A percentile compares a stretch with the other conserved stretches of the same genome.
phyloP scores from a whole-genome alignment of 371 early-diverging fungal genomes.

The Dichotomocladium elegans region DNA sequence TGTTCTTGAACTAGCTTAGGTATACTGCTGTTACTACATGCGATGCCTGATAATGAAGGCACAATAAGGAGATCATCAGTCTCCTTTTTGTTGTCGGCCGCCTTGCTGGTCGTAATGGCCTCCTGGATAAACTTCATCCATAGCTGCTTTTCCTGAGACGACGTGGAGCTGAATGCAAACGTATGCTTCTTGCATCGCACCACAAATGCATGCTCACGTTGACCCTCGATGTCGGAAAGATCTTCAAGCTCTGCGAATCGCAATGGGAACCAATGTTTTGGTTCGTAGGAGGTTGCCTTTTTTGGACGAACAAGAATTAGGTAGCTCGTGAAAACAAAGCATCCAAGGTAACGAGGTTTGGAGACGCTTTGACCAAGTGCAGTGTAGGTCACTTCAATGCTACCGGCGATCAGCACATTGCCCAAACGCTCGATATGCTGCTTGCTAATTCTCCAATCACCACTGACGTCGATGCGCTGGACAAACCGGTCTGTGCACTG shows the following conservation, averaged over 20 bases:
- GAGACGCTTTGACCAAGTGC: constrained; percentile 27
- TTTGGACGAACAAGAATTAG: constrained; percentile 53
- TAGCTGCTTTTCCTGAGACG: constrained; percentile 38
- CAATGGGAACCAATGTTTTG: constrained; percentile 59
- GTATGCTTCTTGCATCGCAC: constrained; percentile 39
- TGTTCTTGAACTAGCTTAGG: too few relatives aligned
- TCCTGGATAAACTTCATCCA: constrained; percentile 33
- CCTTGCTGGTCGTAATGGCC: constrained; percentile 17
- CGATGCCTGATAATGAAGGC: constrained; percentile 26
- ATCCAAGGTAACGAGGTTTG: constrained; percentile 46
- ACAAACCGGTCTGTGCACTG: constrained; percentile 36
- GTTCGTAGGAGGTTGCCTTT: constrained; percentile 47
- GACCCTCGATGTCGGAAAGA: constrained; percentile 36
- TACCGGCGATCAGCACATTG: constrained; percentile 32
- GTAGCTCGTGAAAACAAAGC: constrained; percentile 52
- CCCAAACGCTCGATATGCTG: constrained; percentile 26
- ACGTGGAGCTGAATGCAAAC: constrained; percentile 43
- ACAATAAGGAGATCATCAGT: constrained; percentile 17
- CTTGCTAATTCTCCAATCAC: constrained; percentile 33
- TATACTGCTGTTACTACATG: constrained; percentile 7
- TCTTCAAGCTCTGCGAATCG: constrained; percentile 44
- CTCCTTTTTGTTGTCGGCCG: constrained; percentile 12
- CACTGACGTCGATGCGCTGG: constrained; percentile 24
- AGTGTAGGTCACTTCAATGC: constrained; percentile 42
- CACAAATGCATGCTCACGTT: constrained; percentile 28